phyloP scores from a whole-genome alignment of 2,329 filamentous ascomycete species.

The Botryotinia narcissicola region DNA sequence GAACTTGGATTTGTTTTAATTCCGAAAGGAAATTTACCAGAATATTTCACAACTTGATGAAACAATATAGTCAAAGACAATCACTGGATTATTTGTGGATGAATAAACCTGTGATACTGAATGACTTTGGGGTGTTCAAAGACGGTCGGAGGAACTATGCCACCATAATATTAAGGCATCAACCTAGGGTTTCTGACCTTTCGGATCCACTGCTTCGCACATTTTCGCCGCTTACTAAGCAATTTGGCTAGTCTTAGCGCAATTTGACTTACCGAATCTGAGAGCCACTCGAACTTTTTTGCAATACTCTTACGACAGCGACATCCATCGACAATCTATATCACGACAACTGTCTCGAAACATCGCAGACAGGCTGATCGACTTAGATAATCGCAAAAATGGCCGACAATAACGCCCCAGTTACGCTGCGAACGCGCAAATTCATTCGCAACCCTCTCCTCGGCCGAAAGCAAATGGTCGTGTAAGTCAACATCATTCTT shows the following conservation, averaged over 20 bases:
- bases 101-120: not conserved
- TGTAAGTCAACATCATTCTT: constrained; percentile 63
- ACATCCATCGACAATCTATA: constrained; percentile 35
- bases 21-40: not conserved
- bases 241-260: constrained; percentile 24
- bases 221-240: constrained; percentile 27
- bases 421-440: constrained; percentile 96
- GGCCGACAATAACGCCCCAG: constrained; percentile 77
- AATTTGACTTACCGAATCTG: constrained; percentile 26
- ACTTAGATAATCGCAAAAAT: constrained; percentile 62
- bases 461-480: constrained; percentile 98
- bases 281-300: constrained; percentile 23
- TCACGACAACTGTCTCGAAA: constrained; percentile 35
- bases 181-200: constrained; percentile 26
- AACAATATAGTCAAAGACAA: not conserved
- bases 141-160: not conserved
- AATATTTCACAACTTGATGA: constrained; percentile 16
- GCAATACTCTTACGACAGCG: constrained; percentile 32
- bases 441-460: constrained; percentile 99
- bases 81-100: constrained; percentile 15
- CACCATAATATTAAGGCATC: constrained; percentile 21
- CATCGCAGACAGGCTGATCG: constrained; percentile 36
- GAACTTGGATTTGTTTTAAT: not conserved
- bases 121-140: not conserved
- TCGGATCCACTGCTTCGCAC: constrained; percentile 22